Percentiles rank a stretch among this genome's conserved stretches.
Evolutionary conservation across 2,329 filamentous ascomycete species (phyloP).

Genomic region (Claviceps capensis): DNA sequence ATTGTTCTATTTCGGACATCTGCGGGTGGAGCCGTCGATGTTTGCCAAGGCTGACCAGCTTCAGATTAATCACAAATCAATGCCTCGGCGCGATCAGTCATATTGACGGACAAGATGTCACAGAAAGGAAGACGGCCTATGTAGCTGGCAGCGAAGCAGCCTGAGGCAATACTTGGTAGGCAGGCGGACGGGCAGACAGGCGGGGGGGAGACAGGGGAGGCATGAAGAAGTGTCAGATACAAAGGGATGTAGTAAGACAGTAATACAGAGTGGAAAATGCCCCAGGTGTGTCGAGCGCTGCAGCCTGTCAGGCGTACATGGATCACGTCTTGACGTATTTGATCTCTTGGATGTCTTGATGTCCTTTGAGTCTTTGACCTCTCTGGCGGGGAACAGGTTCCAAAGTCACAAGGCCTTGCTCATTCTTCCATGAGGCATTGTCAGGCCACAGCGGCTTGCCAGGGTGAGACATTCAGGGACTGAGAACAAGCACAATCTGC

Average conservation of each 20-base stretch:
- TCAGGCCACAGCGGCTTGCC: constrained; percentile 2
- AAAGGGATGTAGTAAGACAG: constrained; percentile 4
- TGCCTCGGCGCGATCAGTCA: background rate
- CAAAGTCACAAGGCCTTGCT: background rate
- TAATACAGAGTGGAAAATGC: background rate
- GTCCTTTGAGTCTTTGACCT: background rate
- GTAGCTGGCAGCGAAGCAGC: background rate
- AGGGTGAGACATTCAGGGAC: constrained; percentile 10
- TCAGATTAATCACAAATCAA: background rate
- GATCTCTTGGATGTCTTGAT: too few species aligned
- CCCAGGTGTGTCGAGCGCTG: background rate
- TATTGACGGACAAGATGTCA: too few species aligned
- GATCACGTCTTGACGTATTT: too few species aligned
- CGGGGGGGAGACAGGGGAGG: background rate
- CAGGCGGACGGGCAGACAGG: background rate
- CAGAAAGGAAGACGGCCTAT: too few species aligned
- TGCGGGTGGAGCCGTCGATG: background rate
- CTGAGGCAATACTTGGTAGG: background rate
- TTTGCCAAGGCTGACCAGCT: background rate
- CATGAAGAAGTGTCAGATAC: background rate
- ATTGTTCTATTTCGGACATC: too few species aligned
- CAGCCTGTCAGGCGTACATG: background rate
- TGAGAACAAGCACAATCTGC: constrained; percentile 2
- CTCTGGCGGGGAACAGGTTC: background rate
- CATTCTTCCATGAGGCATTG: constrained; percentile 8